These are phyloP conservation scores for Neonectria sp. DNA, from an alignment of 2,329 filamentous ascomycete species.

Conservation along the genomic window DNA sequence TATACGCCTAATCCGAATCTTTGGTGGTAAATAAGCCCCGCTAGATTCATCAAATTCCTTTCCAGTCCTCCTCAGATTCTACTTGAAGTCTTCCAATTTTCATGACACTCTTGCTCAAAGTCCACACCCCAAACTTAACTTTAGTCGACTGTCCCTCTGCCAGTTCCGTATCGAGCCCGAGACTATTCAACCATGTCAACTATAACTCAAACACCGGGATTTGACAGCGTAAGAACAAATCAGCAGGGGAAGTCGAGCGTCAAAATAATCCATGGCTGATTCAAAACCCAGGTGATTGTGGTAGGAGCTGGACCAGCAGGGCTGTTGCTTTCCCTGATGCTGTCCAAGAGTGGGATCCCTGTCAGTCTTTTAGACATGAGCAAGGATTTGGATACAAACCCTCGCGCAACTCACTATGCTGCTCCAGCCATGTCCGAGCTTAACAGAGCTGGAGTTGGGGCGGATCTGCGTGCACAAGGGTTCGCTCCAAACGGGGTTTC, in stretches of 20 bases:
- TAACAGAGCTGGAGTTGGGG: neutral
- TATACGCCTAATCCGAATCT: too few relatives aligned
- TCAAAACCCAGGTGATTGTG: neutral
- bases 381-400: neutral
- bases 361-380: neutral
- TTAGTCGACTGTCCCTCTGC: neutral
- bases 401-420: slow-evolving; percentile 7
- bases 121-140: neutral
- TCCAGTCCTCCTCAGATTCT: too few relatives aligned
- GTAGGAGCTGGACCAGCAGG: slow-evolving; percentile 5
- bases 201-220: neutral
- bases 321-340: neutral
- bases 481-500: neutral
- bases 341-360: neutral
- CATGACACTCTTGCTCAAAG: neutral
- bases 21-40: too few relatives aligned
- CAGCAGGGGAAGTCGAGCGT: neutral
- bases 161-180: too few relatives aligned
- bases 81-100: neutral
- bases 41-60: too few relatives aligned
- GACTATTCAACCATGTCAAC: neutral
- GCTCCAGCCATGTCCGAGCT: slow-evolving; percentile 6
- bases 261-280: neutral
- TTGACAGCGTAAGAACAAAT: neutral
- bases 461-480: neutral